These are phyloP conservation scores for Lachancea waltii DNA, from an alignment of 805 yeast species.

Conservation along the genomic window DNA sequence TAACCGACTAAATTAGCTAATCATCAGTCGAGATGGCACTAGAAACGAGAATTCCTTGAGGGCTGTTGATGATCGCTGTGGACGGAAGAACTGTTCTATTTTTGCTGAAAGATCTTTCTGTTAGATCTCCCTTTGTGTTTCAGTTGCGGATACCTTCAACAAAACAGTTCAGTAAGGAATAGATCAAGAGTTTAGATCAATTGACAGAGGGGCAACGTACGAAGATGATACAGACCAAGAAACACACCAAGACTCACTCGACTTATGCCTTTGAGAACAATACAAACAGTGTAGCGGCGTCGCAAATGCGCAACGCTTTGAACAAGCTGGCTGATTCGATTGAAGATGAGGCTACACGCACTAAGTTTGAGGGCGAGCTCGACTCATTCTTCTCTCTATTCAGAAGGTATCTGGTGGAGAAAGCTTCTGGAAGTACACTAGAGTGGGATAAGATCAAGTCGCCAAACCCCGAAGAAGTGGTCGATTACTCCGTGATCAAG, in stretches of 20 bases:
- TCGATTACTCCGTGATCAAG: slow-evolving; percentile 55
- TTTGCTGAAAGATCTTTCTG: not conserved
- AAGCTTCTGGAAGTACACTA: slow-evolving; percentile 75
- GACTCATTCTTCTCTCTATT: slow-evolving; percentile 89
- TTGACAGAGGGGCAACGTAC: not conserved
- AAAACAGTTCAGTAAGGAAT: not conserved
- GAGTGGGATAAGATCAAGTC: slow-evolving; percentile 96
- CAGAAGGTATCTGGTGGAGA: slow-evolving; percentile 85
- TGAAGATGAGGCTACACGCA: slow-evolving; percentile 40
- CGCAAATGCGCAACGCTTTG: slow-evolving; percentile 95
- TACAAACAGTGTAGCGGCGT: slow-evolving; percentile 90
- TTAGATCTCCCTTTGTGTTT: slow-evolving; percentile 4
- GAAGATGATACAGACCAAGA: slow-evolving; percentile 27
- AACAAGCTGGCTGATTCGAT: slow-evolving; percentile 86
- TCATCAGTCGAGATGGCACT: too few relatives aligned
- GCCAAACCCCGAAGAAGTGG: slow-evolving; percentile 84
- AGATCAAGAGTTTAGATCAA: not conserved
- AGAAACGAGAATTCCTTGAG: too few relatives aligned
- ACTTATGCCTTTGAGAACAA: slow-evolving; percentile 84
- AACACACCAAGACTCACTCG: slow-evolving; percentile 37
- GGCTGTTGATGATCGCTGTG: too few relatives aligned
- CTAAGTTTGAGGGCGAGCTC: slow-evolving; percentile 80
- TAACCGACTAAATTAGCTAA: too few relatives aligned
- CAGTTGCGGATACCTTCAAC: too few relatives aligned
- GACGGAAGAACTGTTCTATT: not conserved